Evolutionary conservation across 2,329 filamentous ascomycete genomes (phyloP), one percentile per base, ranked within the genome.

Genomic region (Colletotrichum sp.): DNA sequence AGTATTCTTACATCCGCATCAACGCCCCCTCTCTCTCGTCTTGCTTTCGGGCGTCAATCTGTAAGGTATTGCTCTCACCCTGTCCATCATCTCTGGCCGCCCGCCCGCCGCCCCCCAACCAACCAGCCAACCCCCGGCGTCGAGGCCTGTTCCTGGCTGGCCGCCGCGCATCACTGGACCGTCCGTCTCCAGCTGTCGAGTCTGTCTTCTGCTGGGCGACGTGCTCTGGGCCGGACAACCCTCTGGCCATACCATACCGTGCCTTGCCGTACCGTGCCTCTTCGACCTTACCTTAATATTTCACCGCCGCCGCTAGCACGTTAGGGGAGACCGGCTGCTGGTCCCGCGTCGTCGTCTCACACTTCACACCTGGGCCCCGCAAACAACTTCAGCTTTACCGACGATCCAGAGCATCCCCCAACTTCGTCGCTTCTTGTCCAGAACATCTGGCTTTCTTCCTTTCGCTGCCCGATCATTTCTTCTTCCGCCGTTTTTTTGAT

Each of bases 351-450:
- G 74, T 77, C 68, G 74, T 77, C 71, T 71, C 76, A 77, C 76
- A 74, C 34, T 75, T 73, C 69, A 77, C 63, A 77, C 68, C 76
- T 71, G 59, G 74, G 76, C 76, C 76, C 76, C 76, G 76, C 76
- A 77, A 77, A 75, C 76, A 77, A 77, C 71, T 72, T 71, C 76
- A 74, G 74, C 65, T 74, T 74, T 71, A 76, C 63, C 76, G 71
- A 68, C 75, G 71, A 77, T 72, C 72, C 76, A 76, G 43, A 73
- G 58, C 52, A 69, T 34, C 58, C 64, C 63, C 32, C 63, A 69
- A 69, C 58, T 56, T 63, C 64, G 55, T 75, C 63, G 55, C 73
- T 58, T 34, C 58, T 73, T 36, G 43, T 63, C 61, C 32, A 62
- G 69, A 68, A 16, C 48, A 52, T 73, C 70, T 75, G 73, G 58